Evolutionary conservation across 331 rosid genomes (phyloP).

Genomic region (Quercus lobata): DNA sequence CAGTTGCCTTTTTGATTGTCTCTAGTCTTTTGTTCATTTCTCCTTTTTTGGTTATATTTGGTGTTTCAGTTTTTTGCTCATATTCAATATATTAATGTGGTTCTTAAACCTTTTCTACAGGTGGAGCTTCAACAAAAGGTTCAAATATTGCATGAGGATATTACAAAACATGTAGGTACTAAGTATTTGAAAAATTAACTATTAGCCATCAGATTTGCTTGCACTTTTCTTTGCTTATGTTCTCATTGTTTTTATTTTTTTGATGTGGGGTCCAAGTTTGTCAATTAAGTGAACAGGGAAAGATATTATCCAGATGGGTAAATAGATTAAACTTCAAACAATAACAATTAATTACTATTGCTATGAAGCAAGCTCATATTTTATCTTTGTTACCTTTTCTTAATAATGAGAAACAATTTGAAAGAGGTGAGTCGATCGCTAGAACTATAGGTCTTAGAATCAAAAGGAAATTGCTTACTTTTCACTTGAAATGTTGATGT

Average conservation of each 20-base stretch:
- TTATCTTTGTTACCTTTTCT: no score
- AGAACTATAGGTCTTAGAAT: no score
- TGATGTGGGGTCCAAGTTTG: not conserved
- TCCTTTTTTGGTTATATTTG: not conserved
- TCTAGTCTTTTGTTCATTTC: not conserved
- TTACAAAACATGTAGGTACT: constrained; percentile 56
- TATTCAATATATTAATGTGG: constrained; percentile 1
- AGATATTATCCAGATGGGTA: no score
- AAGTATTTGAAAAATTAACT: not conserved
- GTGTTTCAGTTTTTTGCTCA: not conserved
- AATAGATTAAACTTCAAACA: no score
- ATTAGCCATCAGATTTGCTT: not conserved
- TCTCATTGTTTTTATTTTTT: not conserved
- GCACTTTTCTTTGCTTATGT: not conserved
- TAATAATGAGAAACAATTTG: no score
- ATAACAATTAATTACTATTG: no score
- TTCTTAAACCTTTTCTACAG: constrained; percentile 23
- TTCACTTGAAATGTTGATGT: not conserved
- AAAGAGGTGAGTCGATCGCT: no score
- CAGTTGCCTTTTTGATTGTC: not conserved
- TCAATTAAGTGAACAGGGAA: not conserved
- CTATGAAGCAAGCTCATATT: no score
- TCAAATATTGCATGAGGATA: constrained; percentile 55
- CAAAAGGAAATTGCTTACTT: no score
- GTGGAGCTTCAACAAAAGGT: constrained; percentile 60